Evolutionary conservation across 164 flowering plant genomes (phyloP).

Genomic region (Santalum album): DNA sequence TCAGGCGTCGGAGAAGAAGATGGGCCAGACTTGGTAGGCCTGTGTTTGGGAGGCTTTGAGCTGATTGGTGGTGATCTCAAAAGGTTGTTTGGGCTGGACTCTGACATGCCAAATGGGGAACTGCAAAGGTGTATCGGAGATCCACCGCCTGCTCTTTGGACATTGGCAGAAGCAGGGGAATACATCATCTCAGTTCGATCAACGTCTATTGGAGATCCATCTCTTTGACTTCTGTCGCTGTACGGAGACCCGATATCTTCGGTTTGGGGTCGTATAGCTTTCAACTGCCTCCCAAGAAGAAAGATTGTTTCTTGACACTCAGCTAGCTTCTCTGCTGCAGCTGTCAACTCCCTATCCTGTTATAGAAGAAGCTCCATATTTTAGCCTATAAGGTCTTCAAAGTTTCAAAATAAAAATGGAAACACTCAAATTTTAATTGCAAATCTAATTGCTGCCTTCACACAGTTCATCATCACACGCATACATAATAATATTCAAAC

Average conservation of each 20-base stretch:
- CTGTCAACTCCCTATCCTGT: conserved; percentile 14
- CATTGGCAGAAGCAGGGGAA: conserved; percentile 16
- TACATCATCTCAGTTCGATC: conserved; percentile 36
- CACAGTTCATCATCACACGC: too few species aligned
- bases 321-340: conserved; percentile 13
- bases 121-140: conserved; percentile 32
- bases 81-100: conserved; percentile 26
- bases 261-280: conserved; percentile 58
- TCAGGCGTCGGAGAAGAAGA: conserved; percentile 68
- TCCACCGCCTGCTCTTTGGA: conserved; percentile 26
- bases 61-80: conserved; percentile 45
- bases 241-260: conserved; percentile 38
- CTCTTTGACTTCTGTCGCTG: conserved; percentile 33
- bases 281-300: conserved; percentile 36
- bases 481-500: too few species aligned
- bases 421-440: too few species aligned
- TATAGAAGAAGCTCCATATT: conserved; percentile 15
- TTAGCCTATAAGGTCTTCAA: too few species aligned
- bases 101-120: conserved; percentile 34
- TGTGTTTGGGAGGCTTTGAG: conserved; percentile 39
- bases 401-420: too few species aligned
- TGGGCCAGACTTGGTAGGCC: conserved; percentile 44
- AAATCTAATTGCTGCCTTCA: too few species aligned
- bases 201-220: conserved; percentile 32
- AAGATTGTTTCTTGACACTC: conserved; percentile 10